Base-by-base conservation (phyloP, 202 grass and related monocot genomes). In the Schoenoplectus triqueter region DNA sequence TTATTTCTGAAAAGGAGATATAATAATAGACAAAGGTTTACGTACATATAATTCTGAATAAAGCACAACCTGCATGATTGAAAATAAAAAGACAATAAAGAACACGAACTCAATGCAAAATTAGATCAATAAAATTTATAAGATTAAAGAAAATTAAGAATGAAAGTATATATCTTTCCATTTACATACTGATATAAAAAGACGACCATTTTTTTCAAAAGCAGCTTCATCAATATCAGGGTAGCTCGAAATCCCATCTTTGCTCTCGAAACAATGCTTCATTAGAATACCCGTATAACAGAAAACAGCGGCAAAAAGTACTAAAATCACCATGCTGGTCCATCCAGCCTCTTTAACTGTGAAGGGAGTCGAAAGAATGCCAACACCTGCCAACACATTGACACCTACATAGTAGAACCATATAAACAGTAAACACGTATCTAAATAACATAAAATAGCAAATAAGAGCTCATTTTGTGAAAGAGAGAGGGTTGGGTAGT, bases 141-240 rank as follows among this genome's bases (percentile, higher is more conserved):
- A 64, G 3, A 14, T 44, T 41, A 31, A 57, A 59, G n/a, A 57
- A 8, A 10, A 65, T 79, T 79, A 31, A 54, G 59, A 69, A 50
- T 5, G 3, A 21, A 11, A 46, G 6, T 22, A 8, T 40, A 7
- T 17, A 7, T 13, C 60, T 47, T 62, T 73, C 83, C 18, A 77
- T 19, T 69, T 54, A 15, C 56, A 54, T 88, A 95, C 95, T 63
- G 92, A 95, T 81, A 98, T 87, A 47, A 98, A 64, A 64, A 98
- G 56, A 14, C 95, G 95, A 3, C 95, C 95, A 66, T 92, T 86
- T 92, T 82, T 90, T 68, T 92, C 95, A 84, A 98, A 98, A 48
- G 92, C 95, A 87, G 93, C 92, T 89, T 98, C 91, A 13, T 90
- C 95, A 46, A 98, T 98, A 87, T 98, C 93, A 85, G 95, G 95